phyloP scores from a whole-genome alignment of 2,329 filamentous ascomycete species.

The Fusarium lateritium region DNA sequence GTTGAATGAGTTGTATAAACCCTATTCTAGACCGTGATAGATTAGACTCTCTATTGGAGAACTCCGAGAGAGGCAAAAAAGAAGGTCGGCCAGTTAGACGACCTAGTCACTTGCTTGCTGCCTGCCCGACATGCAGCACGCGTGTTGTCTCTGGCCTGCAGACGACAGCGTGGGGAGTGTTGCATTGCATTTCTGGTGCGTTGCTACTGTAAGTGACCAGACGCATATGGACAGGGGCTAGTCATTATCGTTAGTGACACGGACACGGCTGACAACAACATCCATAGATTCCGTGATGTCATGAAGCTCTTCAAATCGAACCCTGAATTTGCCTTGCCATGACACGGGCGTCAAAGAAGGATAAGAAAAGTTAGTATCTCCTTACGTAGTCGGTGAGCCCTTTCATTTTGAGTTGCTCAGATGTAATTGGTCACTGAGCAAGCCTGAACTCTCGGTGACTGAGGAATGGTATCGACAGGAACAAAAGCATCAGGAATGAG shows the following conservation, averaged over 20 bases:
- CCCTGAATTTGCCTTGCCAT: constrained; percentile 12
- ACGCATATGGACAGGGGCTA: constrained; percentile 3
- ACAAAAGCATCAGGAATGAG: constrained; percentile 19
- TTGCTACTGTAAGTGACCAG: constrained; percentile 9
- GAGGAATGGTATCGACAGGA: constrained; percentile 40
- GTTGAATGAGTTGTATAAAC: constrained; percentile 18
- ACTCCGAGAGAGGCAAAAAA: not conserved
- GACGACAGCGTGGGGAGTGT: constrained; percentile 23
- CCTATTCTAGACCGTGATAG: constrained; percentile 21
- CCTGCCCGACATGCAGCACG: constrained; percentile 1
- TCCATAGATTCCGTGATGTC: constrained; percentile 29
- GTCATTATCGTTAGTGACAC: constrained; percentile 3
- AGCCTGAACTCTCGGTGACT: constrained; percentile 6
- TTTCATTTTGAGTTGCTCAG: constrained; percentile 4
- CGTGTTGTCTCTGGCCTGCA: constrained; percentile 4
- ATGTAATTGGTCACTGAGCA: constrained; percentile 6
- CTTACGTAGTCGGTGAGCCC: constrained; percentile 4
- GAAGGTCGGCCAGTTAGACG: not conserved
- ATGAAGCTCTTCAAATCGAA: constrained; percentile 5
- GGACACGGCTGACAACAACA: constrained; percentile 15
- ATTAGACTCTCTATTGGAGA: not conserved
- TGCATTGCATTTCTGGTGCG: constrained; percentile 40
- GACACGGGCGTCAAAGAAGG: constrained; percentile 4
- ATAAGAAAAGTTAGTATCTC: constrained; percentile 6
- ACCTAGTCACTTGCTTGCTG: constrained; percentile 5